phyloP scores from a whole-genome alignment of 164 flowering plant species.

The Nelumbo lutea region DNA sequence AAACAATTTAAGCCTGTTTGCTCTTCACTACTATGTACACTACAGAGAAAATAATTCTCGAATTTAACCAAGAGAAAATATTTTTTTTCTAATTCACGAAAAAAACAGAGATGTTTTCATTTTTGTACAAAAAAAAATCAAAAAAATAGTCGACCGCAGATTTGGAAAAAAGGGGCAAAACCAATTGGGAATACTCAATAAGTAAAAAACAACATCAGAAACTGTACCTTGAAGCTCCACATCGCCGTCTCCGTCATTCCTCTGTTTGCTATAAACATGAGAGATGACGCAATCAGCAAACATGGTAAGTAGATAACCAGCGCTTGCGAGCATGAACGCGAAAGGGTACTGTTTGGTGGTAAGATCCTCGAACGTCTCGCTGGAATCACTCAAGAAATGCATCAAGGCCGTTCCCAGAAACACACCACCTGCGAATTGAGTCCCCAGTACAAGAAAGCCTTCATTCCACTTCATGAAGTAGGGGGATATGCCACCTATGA shows the following conservation, averaged over 20 bases:
- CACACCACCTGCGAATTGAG: constrained; percentile 87
- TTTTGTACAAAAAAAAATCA: too few relatives aligned
- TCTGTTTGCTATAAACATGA: constrained; percentile 12
- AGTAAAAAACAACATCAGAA: too few relatives aligned
- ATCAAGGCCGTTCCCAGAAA: constrained; percentile 70
- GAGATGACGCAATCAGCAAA: constrained; percentile 51
- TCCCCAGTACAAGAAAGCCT: constrained; percentile 63
- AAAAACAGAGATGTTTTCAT: too few relatives aligned
- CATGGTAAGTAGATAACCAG: constrained; percentile 77
- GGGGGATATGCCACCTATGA: constrained; percentile 73
- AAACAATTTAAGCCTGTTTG: too few relatives aligned
- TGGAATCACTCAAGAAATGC: constrained; percentile 81
- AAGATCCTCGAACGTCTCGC: constrained; percentile 39
- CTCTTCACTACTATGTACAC: too few relatives aligned
- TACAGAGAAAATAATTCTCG: too few relatives aligned
- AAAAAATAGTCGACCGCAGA: too few relatives aligned
- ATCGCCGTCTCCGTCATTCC: constrained; percentile 11
- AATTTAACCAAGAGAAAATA: too few relatives aligned
- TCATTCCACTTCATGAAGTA: constrained; percentile 80
- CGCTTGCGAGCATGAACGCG: constrained; percentile 69
- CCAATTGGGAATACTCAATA: too few relatives aligned
- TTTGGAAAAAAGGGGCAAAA: too few relatives aligned
- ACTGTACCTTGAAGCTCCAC: too few relatives aligned
- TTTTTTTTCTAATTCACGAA: too few relatives aligned
- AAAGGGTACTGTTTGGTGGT: constrained; percentile 58